phyloP scores from a whole-genome alignment of 2,329 filamentous ascomycete genomes.

The Phyllosticta citrichinensis region DNA sequence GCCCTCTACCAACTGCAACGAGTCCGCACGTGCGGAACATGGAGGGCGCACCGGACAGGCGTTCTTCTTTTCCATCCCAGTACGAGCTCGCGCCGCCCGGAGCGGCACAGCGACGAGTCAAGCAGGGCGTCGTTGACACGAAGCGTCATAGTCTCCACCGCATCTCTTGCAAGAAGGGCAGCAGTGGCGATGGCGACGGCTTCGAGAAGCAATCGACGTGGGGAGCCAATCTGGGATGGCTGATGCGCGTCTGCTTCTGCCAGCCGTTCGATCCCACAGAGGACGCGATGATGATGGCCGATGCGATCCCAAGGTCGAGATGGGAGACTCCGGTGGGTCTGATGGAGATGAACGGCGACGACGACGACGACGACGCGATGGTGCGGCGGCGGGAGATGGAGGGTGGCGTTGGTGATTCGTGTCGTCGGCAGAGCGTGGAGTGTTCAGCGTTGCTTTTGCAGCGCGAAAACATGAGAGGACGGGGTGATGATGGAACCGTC shows the following conservation, averaged over 20 bases:
- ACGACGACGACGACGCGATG: neutral
- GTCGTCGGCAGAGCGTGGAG: neutral
- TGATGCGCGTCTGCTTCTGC: slow-evolving; percentile 25
- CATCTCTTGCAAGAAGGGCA: neutral
- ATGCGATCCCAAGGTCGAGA: neutral
- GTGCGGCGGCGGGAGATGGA: neutral
- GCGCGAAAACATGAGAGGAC: neutral
- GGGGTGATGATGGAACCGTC: neutral
- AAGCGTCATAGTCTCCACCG: neutral
- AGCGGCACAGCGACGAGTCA: neutral
- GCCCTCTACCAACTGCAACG: neutral
- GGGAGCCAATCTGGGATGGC: slow-evolving; percentile 14
- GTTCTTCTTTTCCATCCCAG: neutral
- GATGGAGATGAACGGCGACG: neutral
- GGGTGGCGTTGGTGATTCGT: neutral
- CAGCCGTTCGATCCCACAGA: slow-evolving; percentile 20
- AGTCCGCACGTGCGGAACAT: neutral
- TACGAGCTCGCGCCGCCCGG: neutral
- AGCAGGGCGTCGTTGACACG: neutral
- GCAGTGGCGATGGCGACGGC: neutral
- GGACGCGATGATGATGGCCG: neutral
- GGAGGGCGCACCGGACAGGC: neutral
- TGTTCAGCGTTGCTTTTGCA: neutral
- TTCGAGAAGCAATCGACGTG: neutral
- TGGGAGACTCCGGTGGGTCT: neutral